These are phyloP conservation scores for Fusarium sp. DNA, from an alignment of 2,329 filamentous ascomycete species.

Conservation along the genomic window DNA sequence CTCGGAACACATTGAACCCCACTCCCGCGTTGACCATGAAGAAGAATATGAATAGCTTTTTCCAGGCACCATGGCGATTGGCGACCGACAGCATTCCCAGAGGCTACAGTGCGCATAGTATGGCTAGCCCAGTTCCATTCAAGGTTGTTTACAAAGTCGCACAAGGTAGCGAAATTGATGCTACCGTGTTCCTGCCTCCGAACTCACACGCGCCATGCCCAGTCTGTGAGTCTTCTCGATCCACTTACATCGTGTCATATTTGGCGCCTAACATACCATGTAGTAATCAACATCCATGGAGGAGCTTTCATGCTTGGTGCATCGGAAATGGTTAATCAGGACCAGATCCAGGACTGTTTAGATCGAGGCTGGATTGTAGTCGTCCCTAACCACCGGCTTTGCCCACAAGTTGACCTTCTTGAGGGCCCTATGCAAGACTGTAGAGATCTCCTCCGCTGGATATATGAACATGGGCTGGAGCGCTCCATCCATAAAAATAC, in stretches of 20 bases:
- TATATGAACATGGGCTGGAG: neutral
- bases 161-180: conserved; percentile 3
- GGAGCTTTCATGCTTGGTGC: conserved; percentile 18
- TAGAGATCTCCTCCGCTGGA: conserved; percentile 2
- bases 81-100: neutral
- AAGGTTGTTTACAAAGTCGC: conserved; percentile 2
- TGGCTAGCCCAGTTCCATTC: neutral
- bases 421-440: conserved; percentile 11
- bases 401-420: neutral
- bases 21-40: neutral
- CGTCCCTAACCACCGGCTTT: conserved; percentile 1
- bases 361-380: conserved; percentile 6
- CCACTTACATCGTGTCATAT: fast-evolving
- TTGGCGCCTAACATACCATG: neutral
- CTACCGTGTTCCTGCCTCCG: neutral
- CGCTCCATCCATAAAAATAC: neutral
- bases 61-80: neutral
- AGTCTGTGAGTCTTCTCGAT: neutral
- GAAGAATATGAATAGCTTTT: neutral
- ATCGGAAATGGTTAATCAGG: conserved; percentile 16
- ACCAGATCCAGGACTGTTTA: conserved; percentile 1
- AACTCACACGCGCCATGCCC: neutral
- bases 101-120: neutral
- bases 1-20: neutral
- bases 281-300: conserved; percentile 12